Percentiles rank a stretch among this genome's conserved stretches.
Conservation (phyloP, 1,284 basidiomycete species). For the Stereum hirsutum region DNA sequence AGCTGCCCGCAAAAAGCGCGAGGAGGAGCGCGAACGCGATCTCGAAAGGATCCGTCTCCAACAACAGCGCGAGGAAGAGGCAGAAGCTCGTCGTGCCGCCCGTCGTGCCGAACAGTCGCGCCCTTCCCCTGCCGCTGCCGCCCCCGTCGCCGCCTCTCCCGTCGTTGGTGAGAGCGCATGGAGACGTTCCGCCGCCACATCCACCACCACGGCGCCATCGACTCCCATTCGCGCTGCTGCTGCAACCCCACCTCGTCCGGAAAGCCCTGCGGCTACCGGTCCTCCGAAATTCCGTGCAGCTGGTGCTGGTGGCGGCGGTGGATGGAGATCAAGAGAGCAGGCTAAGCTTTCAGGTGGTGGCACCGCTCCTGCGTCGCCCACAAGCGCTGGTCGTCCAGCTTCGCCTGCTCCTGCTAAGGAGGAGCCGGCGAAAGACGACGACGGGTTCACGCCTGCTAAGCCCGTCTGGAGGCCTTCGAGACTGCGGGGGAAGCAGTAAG, state of each 20-base stretch:
- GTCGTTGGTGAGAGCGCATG: too few relatives aligned
- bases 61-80: constrained; percentile 76
- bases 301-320: constrained; percentile 26
- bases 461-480: constrained; percentile 34
- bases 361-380: constrained; percentile 18
- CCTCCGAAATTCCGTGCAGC: constrained; percentile 33
- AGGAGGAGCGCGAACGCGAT: constrained; percentile 56
- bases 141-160: constrained; percentile 23
- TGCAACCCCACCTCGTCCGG: constrained; percentile 25
- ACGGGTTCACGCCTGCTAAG: constrained; percentile 64
- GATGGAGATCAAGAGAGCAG: constrained; percentile 49
- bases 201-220: constrained; percentile 23
- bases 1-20: constrained; percentile 51
- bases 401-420: constrained; percentile 10
- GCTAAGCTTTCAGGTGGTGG: constrained; percentile 26
- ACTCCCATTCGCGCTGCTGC: constrained; percentile 12
- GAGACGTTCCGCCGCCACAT: constrained; percentile 16
- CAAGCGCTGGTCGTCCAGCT: too few relatives aligned
- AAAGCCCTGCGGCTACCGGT: constrained; percentile 39
- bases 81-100: constrained; percentile 39
- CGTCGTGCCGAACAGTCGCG: constrained; percentile 23
- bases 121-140: constrained; percentile 22
- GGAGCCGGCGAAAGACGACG: constrained; percentile 32
- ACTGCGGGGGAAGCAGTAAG: constrained; percentile 8
- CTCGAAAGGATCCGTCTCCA: constrained; percentile 52